phyloP scores from a whole-genome alignment of 257 asterid species.

The Solanum pennellii region DNA sequence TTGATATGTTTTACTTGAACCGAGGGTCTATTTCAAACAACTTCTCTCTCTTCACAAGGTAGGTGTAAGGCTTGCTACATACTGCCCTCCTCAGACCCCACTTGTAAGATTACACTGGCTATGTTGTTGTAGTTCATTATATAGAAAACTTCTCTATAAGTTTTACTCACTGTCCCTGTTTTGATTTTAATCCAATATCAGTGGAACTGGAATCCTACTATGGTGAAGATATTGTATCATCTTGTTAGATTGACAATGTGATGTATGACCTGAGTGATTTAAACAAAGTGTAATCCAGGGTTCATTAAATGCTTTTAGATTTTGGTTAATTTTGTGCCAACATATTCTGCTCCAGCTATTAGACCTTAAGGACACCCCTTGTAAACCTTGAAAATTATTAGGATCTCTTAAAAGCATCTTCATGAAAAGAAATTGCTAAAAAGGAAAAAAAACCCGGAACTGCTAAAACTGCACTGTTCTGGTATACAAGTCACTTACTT shows the following conservation, averaged over 20 bases:
- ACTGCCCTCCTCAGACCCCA: background rate
- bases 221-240: background rate
- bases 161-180: background rate
- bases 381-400: background rate
- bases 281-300: background rate
- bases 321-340: background rate
- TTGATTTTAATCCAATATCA: background rate
- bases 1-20: background rate
- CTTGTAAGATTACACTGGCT: background rate
- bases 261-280: background rate
- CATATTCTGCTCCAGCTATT: background rate
- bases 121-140: background rate
- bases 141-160: background rate
- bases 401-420: background rate
- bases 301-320: background rate
- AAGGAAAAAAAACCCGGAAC: background rate
- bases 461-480: background rate
- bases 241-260: background rate
- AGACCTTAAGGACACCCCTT: background rate
- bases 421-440: background rate
- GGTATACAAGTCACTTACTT: background rate
- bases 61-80: background rate
- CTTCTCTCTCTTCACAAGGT: background rate
- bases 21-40: background rate
- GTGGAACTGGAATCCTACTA: background rate